Evolutionary conservation across 73 alveolate genomes (phyloP), one percentile per base, ranked within the genome.

Genomic region (Durusdinium trenchii): DNA sequence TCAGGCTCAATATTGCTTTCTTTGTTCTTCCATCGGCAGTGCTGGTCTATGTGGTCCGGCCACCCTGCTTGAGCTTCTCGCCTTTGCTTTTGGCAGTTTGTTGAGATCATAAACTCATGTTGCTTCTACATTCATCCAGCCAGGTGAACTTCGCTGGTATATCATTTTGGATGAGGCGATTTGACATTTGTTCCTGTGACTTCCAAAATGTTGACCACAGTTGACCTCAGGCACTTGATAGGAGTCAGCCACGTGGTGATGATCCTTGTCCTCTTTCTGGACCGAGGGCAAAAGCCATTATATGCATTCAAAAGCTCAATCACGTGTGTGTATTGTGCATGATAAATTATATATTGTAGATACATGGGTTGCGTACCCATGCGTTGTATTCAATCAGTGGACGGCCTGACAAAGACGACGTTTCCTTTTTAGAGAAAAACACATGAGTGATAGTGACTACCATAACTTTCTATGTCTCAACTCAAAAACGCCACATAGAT

Each of bases 1-100:
- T 32, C 16, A 86, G 96, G 96, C 96, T 87, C 48, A 87, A 87
- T 50, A 87, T 87, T 40, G 96, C 85, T 3, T 50, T 62, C 40
- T 26, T 87, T 35, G 61, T 46, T 69, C 32, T 87, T 64, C 67
- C 96, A 38, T 40, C 71, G 35, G 96, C 38, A 50, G 14, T 51
- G 52, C 12, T 87, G 64, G 69, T 61, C 82, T 87, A 62, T 62
- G 48, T 57, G 30, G 96, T 35, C 50, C 45, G 35, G 78, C 94
- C 57, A 79, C 51, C 94, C 9, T 43, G 94, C 16, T 42, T 43
- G 52, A 10, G 67, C 48, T 32, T 48, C 43, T 48, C 4, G 67
- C 18, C 57, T 3, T 57, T 36, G 36, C n/a, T 28, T 6, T 28
- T 30, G 48, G 6, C 2, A 9, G n/a, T 12, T 67, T 38, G 81